Evolutionary conservation across 805 yeast species (phyloP).

Genomic region (Candida adriatica): DNA sequence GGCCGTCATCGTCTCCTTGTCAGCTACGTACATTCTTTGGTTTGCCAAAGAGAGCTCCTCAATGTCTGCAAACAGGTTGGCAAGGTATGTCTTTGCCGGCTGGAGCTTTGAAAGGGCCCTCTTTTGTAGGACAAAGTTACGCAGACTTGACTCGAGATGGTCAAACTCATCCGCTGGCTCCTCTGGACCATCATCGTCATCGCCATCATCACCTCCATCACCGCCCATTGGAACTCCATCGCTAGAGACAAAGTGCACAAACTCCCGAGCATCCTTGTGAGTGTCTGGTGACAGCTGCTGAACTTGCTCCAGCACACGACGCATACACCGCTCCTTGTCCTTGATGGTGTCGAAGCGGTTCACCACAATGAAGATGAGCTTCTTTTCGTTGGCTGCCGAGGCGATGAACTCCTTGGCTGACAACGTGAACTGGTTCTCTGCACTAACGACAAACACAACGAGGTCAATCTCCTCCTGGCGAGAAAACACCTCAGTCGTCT

Average conservation of each 20-base stretch:
- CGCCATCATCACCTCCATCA: constrained; percentile 31
- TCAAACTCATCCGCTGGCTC: constrained; percentile 50
- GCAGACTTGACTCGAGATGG: constrained; percentile 72
- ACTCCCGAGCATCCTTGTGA: constrained; percentile 78
- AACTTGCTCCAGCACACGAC: constrained; percentile 77
- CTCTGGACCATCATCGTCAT: constrained; percentile 25
- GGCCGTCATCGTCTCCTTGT: constrained; percentile 36
- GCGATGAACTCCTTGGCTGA: constrained; percentile 92
- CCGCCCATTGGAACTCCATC: constrained; percentile 38
- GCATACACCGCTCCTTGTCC: constrained; percentile 73
- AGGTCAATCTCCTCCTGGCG: constrained; percentile 96
- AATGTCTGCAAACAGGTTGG: constrained; percentile 64
- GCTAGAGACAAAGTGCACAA: constrained; percentile 88
- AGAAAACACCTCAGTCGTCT: constrained; percentile 90
- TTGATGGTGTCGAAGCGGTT: constrained; percentile 84
- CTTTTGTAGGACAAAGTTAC: constrained; percentile 83
- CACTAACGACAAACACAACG: constrained; percentile 92
- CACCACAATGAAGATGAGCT: constrained; percentile 88
- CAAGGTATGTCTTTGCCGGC: constrained; percentile 86
- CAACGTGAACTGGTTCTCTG: constrained; percentile 91
- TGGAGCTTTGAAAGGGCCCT: constrained; percentile 81
- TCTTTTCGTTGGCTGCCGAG: constrained; percentile 85
- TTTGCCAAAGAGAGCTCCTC: constrained; percentile 55
- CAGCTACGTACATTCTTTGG: constrained; percentile 43
- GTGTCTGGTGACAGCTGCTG: constrained; percentile 85